A percentile compares a stretch with the other conserved stretches of the same genome.
Conservation (phyloP, 2,329 filamentous ascomycete genomes). For the Lachnellula willkommii region DNA sequence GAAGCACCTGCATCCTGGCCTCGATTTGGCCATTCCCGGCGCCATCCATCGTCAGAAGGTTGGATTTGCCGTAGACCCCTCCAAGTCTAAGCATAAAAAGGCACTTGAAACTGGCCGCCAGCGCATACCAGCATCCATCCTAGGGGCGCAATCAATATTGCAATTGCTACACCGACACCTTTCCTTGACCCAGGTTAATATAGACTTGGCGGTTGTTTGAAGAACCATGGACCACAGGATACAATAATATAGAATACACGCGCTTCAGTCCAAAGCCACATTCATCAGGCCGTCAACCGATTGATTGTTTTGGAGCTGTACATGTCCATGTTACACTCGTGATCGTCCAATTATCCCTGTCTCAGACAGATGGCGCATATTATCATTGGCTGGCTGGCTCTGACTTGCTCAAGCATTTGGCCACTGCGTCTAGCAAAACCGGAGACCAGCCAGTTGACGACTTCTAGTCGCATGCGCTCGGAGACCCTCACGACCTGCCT, state of each 20-base stretch:
- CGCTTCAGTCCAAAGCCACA: conserved; percentile 1
- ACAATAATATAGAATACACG: conserved; percentile 12
- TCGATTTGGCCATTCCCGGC: conserved; percentile 16
- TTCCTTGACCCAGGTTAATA: background rate
- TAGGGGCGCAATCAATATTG: conserved; percentile 19
- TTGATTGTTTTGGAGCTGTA: background rate
- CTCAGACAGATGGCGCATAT: conserved; percentile 25
- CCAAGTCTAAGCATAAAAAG: conserved; percentile 24
- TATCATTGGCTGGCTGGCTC: conserved; percentile 27
- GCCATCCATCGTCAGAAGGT: conserved; percentile 17
- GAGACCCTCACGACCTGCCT: conserved; percentile 14
- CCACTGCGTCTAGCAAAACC: conserved; percentile 24
- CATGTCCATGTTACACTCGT: conserved; percentile 16
- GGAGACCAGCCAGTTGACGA: conserved; percentile 6
- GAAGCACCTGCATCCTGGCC: conserved; percentile 14
- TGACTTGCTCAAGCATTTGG: conserved; percentile 28
- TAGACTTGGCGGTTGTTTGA: conserved; percentile 11
- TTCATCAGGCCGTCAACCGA: conserved; percentile 18
- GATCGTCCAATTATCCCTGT: conserved; percentile 20
- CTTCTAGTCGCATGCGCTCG: conserved; percentile 21
- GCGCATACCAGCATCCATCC: conserved; percentile 30
- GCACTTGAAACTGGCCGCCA: conserved; percentile 30
- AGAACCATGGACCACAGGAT: conserved; percentile 2
- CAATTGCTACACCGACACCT: conserved; percentile 14
- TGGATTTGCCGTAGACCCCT: conserved; percentile 14